Conservation (phyloP, 139 green algal genomes). For the Chlorella ohadii region DNA sequence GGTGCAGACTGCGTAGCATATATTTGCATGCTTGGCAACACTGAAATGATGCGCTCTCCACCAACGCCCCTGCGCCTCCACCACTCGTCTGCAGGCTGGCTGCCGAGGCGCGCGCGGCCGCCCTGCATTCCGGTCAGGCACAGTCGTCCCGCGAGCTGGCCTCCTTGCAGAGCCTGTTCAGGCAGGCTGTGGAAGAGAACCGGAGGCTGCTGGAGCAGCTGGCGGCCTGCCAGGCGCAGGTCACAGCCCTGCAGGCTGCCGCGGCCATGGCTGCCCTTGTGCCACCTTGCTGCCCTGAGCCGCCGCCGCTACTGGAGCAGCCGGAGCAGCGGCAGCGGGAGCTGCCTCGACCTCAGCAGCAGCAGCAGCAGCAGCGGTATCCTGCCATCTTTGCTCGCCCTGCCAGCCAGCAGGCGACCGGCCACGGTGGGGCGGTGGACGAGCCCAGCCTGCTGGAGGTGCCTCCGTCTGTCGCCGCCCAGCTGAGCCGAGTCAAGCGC, state of each 20-base stretch:
- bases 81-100: slow-evolving; percentile 10
- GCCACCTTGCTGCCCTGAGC: neutral
- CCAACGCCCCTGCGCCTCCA: too few relatives aligned
- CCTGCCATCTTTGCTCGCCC: neutral
- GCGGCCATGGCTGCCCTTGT: neutral
- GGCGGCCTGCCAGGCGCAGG: neutral
- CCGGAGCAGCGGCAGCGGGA: neutral
- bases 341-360: too few relatives aligned
- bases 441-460: too few relatives aligned
- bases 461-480: too few relatives aligned
- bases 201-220: neutral
- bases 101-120: neutral
- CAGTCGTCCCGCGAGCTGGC: neutral
- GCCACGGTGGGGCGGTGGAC: too few relatives aligned
- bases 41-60: too few relatives aligned
- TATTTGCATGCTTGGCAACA: too few relatives aligned
- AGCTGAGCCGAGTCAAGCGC: too few relatives aligned
- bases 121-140: neutral
- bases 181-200: slow-evolving; percentile 10
- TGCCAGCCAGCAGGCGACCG: neutral
- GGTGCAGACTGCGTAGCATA: neutral
- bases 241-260: neutral
- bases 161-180: slow-evolving; percentile 17
- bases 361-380: neutral
- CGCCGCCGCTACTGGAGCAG: neutral